Base-by-base conservation (phyloP, 1,284 basidiomycete genomes). In the Ustilago crameri region DNA sequence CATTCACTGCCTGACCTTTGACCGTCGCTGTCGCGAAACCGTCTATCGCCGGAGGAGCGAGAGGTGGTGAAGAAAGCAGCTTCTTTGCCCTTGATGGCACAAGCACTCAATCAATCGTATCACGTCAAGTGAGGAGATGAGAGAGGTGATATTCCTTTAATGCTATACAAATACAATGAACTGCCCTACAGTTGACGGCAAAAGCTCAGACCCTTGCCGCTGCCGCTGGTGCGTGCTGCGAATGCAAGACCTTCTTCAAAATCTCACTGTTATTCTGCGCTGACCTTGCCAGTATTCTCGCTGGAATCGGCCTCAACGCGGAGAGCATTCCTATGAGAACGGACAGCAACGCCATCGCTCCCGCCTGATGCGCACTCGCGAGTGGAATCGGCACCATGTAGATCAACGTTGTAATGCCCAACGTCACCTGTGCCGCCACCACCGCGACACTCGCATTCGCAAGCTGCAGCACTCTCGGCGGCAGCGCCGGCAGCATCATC, bases 361-460 rank as follows among this genome's bases (percentile, higher is more conserved):
- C 95, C 0, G 93, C 95, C 84, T 99, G 96, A 83, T 99, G 96
- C 37, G 91, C 88, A 9, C 94, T 92, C 1, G 96, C 96, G 2
- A 98, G 86, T 1, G 92, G 91, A 4, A 94, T 88, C 0, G 96
- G 96, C 0, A 99, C 96, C 65, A 98, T 88, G 84, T 96, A 96
- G 27, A 98, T 84, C 17, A 99, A 86, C 0, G 96, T 98, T 14
- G 90, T 89, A 65, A 98, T 93, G 2, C 96, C 96, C 20, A 99
- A 87, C 0, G 90, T 85, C 26, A 93, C 92, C 84, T 99, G 96
- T 2, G 92, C 82, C 68, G 95, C 90, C 10, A 89, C 93, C 86
- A 93, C 91, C 3, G 87, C 90, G 70, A 93, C 92, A 0, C 91
- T 91, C 8, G 87, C 87, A 3, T 87, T 87, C 15, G 89, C 87